These are phyloP conservation scores for Coprinellus micaceus DNA, from an alignment of 768 basidiomycete species.

Conservation along the genomic window DNA sequence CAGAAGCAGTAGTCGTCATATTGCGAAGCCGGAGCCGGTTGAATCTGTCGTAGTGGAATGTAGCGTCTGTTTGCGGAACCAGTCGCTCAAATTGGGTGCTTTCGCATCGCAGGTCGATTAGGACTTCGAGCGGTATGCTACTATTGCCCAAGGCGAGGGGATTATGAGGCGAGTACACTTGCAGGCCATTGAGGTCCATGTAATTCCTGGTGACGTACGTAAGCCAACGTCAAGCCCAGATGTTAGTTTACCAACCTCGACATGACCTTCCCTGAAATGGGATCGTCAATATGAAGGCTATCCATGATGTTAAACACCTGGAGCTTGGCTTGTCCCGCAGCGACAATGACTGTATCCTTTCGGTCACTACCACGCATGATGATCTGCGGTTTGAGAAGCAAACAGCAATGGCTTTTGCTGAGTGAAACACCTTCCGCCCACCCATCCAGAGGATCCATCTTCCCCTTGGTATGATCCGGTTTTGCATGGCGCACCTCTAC, in stretches of 20 bases:
- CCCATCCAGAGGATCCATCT: slow-evolving; percentile 59
- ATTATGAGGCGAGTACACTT: slow-evolving; percentile 76
- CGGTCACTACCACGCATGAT: slow-evolving; percentile 60
- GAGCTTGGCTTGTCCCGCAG: slow-evolving; percentile 76
- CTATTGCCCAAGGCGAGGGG: slow-evolving; percentile 40
- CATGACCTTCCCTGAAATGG: slow-evolving; percentile 82
- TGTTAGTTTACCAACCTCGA: slow-evolving; percentile 50
- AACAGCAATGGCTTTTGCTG: slow-evolving; percentile 70
- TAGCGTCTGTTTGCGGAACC: slow-evolving; percentile 83
- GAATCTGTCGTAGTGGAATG: slow-evolving; percentile 89
- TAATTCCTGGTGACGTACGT: slow-evolving; percentile 55
- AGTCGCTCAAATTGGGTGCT: slow-evolving; percentile 82
- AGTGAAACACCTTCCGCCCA: slow-evolving; percentile 72
- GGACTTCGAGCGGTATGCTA: slow-evolving; percentile 83
- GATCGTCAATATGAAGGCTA: slow-evolving; percentile 70
- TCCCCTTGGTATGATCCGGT: slow-evolving; percentile 27
- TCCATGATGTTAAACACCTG: slow-evolving; percentile 83
- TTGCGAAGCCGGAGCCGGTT: slow-evolving; percentile 84
- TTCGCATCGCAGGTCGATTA: slow-evolving; percentile 83
- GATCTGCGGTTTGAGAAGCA: slow-evolving; percentile 90
- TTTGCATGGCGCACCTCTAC: slow-evolving; percentile 32
- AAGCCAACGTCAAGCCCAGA: neutral
- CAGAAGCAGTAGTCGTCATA: slow-evolving; percentile 53
- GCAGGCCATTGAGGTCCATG: slow-evolving; percentile 73
- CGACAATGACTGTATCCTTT: slow-evolving; percentile 62